Base-by-base conservation (phyloP, 1,284 basidiomycete genomes). In the Heterobasidion irregulare region DNA sequence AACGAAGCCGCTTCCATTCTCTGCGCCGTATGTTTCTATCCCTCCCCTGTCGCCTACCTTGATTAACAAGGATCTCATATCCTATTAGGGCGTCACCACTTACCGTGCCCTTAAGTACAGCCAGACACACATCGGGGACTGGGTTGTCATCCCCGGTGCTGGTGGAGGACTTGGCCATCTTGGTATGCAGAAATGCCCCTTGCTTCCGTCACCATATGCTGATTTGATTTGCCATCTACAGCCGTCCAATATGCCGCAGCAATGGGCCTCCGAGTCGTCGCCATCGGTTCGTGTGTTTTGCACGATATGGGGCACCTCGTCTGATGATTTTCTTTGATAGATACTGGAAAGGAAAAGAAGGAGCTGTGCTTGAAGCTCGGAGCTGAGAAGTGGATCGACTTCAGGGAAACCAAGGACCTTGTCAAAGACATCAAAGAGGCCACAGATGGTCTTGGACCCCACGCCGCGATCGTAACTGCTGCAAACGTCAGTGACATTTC, bases 41-140 rank as follows among this genome's bases (percentile, higher is more conserved):
- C 44, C 13, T 12, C 34, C 15, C 32, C 12, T 36, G 15, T n/a
- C 4, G 12, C 35, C 34, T 50, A 16, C 16, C 49, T 34, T 16
- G 57, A 15, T 38, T 26, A 44, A 26, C 41, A 15, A 5, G n/a
- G 2, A 36, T 16, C 54, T 8, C 43, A 48, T 44, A 8, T 8
- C 52, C 19, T 44, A 38, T 57, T 61, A 86, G 78, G 89, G 88
- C 57, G 70, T 91, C 16, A 92, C 89, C 1, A 85, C 89, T 0
- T 94, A 93, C 70, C 87, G 89, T 63, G 93, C 91, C 0, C 75
- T 95, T 65, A 92, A 92, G 69, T 79, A 89, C 68, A 82, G 83
- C 56, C 71, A 79, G 53, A 77, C 81, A n/a, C 75, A 72, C 34
- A 78, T 84, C n/a, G 89, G 91, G 53, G 83, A 95, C 60, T 92